phyloP scores from a whole-genome alignment of 2,329 filamentous ascomycete genomes.

The Colletotrichum somersetense region DNA sequence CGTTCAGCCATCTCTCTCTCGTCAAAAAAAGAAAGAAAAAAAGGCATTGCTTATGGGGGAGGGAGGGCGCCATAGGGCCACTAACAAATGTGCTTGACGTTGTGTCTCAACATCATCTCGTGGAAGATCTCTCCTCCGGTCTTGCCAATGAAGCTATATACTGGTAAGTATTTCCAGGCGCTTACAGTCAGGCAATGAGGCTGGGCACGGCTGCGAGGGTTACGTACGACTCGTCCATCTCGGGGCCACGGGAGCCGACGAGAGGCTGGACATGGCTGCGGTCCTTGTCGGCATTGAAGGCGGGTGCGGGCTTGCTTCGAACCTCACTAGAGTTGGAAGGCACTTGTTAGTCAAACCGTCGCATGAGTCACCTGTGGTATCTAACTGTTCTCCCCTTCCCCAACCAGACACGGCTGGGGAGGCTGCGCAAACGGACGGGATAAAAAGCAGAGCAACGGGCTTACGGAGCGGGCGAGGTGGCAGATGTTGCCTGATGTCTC shows the following conservation, averaged over 20 bases:
- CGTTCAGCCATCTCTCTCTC: slow-evolving; percentile 28
- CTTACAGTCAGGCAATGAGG: slow-evolving; percentile 22
- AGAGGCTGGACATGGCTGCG: slow-evolving; percentile 77
- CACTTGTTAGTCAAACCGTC: slow-evolving; percentile 43
- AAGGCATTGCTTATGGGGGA: neutral
- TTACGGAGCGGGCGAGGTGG: slow-evolving; percentile 65
- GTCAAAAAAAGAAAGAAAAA: neutral
- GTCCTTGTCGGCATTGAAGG: slow-evolving; percentile 65
- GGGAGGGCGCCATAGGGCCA: slow-evolving; percentile 47
- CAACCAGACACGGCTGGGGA: neutral
- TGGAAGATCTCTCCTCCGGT: slow-evolving; percentile 97
- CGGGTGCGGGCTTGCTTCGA: slow-evolving; percentile 72
- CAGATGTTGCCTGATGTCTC: slow-evolving; percentile 64
- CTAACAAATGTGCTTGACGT: slow-evolving; percentile 94
- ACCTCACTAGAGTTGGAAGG: slow-evolving; percentile 58
- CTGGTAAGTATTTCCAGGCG: slow-evolving; percentile 19
- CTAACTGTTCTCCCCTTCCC: too few relatives aligned
- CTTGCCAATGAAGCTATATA: slow-evolving; percentile 85
- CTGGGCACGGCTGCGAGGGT: slow-evolving; percentile 35
- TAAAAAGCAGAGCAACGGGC: slow-evolving; percentile 49
- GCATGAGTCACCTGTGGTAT: slow-evolving; percentile 28
- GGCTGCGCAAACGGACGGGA: neutral
- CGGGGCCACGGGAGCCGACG: slow-evolving; percentile 68
- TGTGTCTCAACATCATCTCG: slow-evolving; percentile 97
- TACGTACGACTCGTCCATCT: slow-evolving; percentile 86